These are phyloP conservation scores for Phytopythium chamaehyphon DNA, from an alignment of 352 stramenopile genomes.

Conservation along the genomic window DNA sequence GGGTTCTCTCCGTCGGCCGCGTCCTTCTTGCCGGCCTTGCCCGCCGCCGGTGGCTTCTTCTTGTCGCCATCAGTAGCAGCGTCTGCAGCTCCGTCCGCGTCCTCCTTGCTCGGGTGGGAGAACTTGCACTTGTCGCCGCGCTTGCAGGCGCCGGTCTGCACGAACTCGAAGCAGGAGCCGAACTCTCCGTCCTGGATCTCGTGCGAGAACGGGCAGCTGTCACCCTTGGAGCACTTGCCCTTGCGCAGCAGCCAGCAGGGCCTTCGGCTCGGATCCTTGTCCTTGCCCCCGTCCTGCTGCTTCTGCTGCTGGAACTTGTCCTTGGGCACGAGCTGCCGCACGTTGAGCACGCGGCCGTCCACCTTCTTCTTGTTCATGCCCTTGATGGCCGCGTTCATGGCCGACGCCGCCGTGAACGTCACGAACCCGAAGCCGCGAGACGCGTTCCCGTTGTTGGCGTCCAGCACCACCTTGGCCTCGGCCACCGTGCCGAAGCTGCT, in stretches of 20 bases:
- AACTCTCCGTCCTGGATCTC: constrained; percentile 54
- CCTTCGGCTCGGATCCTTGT: constrained; percentile 32
- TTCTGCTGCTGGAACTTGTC: constrained; percentile 58
- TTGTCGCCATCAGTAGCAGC: constrained; percentile 9
- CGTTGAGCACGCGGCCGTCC: constrained; percentile 67
- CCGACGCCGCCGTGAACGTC: constrained; percentile 64
- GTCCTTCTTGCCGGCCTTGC: constrained; percentile 27
- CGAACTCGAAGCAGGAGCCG: constrained; percentile 6
- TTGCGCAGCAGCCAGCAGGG: constrained; percentile 76
- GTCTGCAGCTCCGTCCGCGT: not conserved
- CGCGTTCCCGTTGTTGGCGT: constrained; percentile 54
- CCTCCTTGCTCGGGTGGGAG: constrained; percentile 24
- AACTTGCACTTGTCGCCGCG: constrained; percentile 70
- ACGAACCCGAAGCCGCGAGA: constrained; percentile 85
- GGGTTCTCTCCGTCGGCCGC: constrained; percentile 15
- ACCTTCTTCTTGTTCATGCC: constrained; percentile 86
- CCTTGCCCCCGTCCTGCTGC: constrained; percentile 20
- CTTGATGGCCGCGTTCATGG: constrained; percentile 60
- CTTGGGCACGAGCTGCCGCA: constrained; percentile 69
- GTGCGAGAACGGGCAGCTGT: constrained; percentile 69
- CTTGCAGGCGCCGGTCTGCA: no score
- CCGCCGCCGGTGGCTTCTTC: constrained; percentile 6
- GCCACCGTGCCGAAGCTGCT: constrained; percentile 60
- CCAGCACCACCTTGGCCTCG: constrained; percentile 70
- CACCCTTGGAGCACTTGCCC: constrained; percentile 72